phyloP scores from a whole-genome alignment of 73 alveolate species.

The Symbiodinium natans region DNA sequence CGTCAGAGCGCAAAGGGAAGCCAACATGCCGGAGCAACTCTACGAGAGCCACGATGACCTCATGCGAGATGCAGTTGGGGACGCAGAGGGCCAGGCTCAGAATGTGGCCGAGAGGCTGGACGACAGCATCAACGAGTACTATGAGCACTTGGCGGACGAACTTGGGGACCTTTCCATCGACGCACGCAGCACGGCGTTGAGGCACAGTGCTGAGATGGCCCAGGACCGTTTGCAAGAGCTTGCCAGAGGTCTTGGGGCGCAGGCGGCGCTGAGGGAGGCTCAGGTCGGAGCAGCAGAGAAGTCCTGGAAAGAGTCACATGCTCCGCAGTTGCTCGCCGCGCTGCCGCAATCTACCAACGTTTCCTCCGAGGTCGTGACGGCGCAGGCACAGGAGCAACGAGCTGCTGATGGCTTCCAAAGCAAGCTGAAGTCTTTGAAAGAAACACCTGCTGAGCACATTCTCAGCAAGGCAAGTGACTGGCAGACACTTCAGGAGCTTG shows the following conservation, averaged over 20 bases:
- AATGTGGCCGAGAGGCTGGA: background rate
- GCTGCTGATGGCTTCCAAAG: background rate
- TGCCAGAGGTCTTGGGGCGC: background rate
- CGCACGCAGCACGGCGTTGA: background rate
- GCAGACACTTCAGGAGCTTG: background rate
- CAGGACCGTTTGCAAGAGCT: background rate
- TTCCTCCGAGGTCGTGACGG: background rate
- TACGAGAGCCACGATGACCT: slow-evolving; percentile 3
- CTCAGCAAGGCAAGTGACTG: background rate
- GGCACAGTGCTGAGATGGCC: background rate
- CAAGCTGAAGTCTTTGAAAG: background rate
- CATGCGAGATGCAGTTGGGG: slow-evolving; percentile 3
- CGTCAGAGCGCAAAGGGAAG: background rate
- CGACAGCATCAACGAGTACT: background rate
- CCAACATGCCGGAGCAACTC: background rate
- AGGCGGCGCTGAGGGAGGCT: background rate
- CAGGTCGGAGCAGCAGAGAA: background rate
- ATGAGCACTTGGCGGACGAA: background rate
- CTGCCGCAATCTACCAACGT: background rate
- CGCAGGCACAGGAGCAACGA: background rate
- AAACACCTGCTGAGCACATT: background rate
- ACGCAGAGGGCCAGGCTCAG: background rate
- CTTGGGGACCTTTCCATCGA: background rate
- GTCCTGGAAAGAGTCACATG: background rate
- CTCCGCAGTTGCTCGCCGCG: background rate